phyloP scores from a whole-genome alignment of 768 basidiomycete species.

The Suillus hirtellus region DNA sequence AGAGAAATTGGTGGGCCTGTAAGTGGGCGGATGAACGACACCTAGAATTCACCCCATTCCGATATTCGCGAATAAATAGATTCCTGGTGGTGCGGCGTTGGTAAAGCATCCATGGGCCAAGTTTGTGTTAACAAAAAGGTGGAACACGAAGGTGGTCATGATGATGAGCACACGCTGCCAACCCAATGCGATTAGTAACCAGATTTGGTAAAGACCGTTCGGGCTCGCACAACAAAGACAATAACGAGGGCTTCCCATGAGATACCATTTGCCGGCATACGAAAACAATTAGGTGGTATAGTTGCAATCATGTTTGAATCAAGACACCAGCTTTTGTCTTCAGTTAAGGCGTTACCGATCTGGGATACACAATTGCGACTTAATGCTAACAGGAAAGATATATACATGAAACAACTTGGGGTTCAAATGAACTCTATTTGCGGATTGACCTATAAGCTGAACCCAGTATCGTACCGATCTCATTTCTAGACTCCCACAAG shows the following conservation, averaged over 20 bases:
- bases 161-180: not conserved
- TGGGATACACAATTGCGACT: not conserved
- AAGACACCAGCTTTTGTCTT: not conserved
- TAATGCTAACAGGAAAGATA: not conserved
- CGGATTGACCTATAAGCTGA: conserved; percentile 15
- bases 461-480: conserved; percentile 29
- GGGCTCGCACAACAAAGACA: conserved; percentile 18
- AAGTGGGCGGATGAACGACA: not conserved
- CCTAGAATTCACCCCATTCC: not conserved
- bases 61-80: conserved; percentile 4
- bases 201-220: conserved; percentile 11
- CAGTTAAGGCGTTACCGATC: not conserved
- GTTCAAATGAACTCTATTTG: not conserved
- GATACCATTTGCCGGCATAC: conserved; percentile 3
- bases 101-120: conserved; percentile 12
- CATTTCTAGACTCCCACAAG: conserved; percentile 37
- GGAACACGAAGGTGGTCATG: conserved; percentile 3
- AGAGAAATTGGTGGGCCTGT: not conserved
- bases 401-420: not conserved
- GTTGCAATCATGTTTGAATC: not conserved
- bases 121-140: conserved; percentile 33
- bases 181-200: not conserved
- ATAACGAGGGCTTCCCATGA: conserved; percentile 23
- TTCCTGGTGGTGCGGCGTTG: conserved; percentile 12
- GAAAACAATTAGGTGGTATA: not conserved